Evolutionary conservation across 1,284 basidiomycete genomes (phyloP), one percentile per base, ranked within the genome.

Genomic region (Salmacisia buchloeana): DNA sequence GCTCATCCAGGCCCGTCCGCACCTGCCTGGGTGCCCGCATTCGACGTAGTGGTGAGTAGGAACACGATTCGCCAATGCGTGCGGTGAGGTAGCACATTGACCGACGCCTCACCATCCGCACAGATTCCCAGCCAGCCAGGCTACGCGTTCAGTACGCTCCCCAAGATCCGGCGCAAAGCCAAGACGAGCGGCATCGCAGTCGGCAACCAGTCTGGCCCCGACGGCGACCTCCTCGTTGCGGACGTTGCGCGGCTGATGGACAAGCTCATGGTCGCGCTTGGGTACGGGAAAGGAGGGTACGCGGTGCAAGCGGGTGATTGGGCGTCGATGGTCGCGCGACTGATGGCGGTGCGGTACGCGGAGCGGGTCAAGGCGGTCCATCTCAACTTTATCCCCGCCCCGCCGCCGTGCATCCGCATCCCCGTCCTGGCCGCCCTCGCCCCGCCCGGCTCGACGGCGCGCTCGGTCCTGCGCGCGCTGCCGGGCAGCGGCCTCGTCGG

Each of bases 81-180:
- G 36, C 9, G 36, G 36, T 18, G 36, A 18, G 36, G 10, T 9
- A 38, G 18, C 36, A 38, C 9, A 38, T 38, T 38, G 9, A 38
- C 7, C 36, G 7, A 38, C 18, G 6, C 23, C 3, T 43, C 15
- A n/a, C 6, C 21, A 27, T 34, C 6, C 29, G 18, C 1, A 5
- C 49, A 54, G 49, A 54, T 54, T 2, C 77, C 79, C 1, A 77
- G 71, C 31, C 69, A 76, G 43, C 72, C 77, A 0, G 80, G 80
- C 15, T 80, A 78, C 63, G 63, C 67, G 4, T 76, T 69, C 36
- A 72, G 70, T 21, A 35, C 46, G 12, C 18, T 43, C 5, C 62
- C 67, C 18, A 56, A 15, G 23, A 57, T 66, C 9, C 34, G 56
- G 31, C 33, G 23, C 27, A 36, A 34, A 25, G 29, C 35, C 35